Evolutionary conservation across 257 asterid species (phyloP), one percentile per base, ranked within the genome.

Genomic region (Solanum ossicruentum): DNA sequence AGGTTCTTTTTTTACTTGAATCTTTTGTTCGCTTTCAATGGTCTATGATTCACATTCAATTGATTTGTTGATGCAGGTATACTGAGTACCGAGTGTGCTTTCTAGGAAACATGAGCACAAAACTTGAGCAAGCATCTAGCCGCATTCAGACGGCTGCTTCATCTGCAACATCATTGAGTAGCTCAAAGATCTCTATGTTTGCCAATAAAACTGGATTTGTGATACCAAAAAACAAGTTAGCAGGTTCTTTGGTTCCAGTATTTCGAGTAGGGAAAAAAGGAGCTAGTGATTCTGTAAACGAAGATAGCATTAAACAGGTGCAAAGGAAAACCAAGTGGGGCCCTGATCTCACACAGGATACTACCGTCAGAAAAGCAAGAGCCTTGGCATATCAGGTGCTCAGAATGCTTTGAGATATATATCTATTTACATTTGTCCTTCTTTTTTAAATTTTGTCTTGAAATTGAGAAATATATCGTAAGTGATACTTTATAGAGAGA

Each of bases 241-340:
- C 95, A 12, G 98, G 98, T 70, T 96, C 99, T 2, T 85, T 94
- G 88, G 94, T 95, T 86, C 99, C 98, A 80, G 87, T 90, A 21
- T 73, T 84, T 82, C 94, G 97, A 56, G 93, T 91, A 55, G 71
- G 92, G 83, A 96, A 93, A 87, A 93, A 90, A 90, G 93, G 91
- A 2, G 90, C 89, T 85, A 85, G 84, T 75, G 94, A 96, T 72
- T 51, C 88, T 55, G 81, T 79, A 45, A 92, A 88, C 32, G 94
- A 90, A 82, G 98, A 95, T 80, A 84, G 90, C 75, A 86, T 80
- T 78, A 90, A 90, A 84, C 90, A 80, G 85, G 90, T 83, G 75
- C 93, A 83, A 72, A 92, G 98, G 85, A 95, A 96, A 88, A 94
- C 98, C 88, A 93, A 91, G 92, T 96, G 99, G 99, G 99, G 97